Base-by-base conservation (phyloP, 2,329 filamentous ascomycete genomes). In the Fusarium nurragi region DNA sequence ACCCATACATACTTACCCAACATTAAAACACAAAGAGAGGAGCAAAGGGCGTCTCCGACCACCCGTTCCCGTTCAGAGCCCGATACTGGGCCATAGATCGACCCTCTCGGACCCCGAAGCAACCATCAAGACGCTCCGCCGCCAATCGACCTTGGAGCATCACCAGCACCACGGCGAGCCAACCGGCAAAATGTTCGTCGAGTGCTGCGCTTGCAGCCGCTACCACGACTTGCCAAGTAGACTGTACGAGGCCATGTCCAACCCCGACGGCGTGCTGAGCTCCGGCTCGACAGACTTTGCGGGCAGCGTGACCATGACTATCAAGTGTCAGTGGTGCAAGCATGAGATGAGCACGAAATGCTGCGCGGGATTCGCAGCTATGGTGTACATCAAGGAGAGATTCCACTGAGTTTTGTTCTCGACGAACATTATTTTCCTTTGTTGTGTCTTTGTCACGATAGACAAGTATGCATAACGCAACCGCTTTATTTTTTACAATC, bases 321-420 rank as follows among this genome's bases (percentile, higher is more conserved):
- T 90, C 23, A 86, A 84, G 65, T 92, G 89, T 73, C 88, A 88
- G 10, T 92, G 90, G 90, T 92, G 90, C 73, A 80, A 80, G 39
- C 90, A 92, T 77, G 84, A 84, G 46, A 91, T 92, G 89, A 88
- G 81, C 65, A 88, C 84, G 14, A 79, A 77, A 56, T 92, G 90
- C 76, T 92, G 90, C 73, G 83, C 88, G 12, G 89, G 88, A 9
- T 89, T 89, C 77, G 86, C 87, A 12, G 86, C 89, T 2, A 81
- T 89, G 40, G 84, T 92, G 5, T 86, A 88, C 61, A 77, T 92
- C 68, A 86, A 86, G 70, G 88, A 91, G 74, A 84, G 85, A 60
- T 73, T 89, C 47, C 86, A 89, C 69, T 81, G 39, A 71, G 14
- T 10, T 28, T 38, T n/a, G 47, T 45, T 50, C 41, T 50, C 23